Percentiles rank a stretch among this genome's conserved stretches.
Evolutionary conservation across 2,329 filamentous ascomycete genomes (phyloP).

Genomic region (Epichloe gansuensis): DNA sequence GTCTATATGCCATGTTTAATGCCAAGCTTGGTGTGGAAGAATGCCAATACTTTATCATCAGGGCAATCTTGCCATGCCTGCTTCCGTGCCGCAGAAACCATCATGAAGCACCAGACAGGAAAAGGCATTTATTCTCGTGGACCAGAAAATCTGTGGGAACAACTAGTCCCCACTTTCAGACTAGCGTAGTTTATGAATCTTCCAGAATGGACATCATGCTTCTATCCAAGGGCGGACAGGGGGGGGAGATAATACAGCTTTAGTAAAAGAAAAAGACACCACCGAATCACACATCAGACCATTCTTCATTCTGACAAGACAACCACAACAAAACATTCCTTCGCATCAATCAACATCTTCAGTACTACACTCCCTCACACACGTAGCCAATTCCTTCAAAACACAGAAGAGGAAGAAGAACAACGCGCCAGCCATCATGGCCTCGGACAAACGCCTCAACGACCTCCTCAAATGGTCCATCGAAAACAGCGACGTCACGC

Average conservation of each 20-base stretch:
- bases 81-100: too few species aligned
- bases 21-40: too few species aligned
- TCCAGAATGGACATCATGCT: constrained; percentile 24
- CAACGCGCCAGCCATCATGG: neutral
- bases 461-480: constrained; percentile 68
- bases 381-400: neutral
- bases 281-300: too few species aligned
- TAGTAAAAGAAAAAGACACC: neutral
- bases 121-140: too few species aligned
- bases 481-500: constrained; percentile 29
- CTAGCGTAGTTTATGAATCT: constrained; percentile 22
- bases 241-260: constrained; percentile 2
- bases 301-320: too few species aligned
- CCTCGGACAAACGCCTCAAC: constrained; percentile 46
- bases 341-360: too few species aligned
- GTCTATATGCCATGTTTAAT: too few species aligned
- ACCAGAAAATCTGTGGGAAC: neutral
- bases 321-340: too few species aligned
- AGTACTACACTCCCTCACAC: neutral
- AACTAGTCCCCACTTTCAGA: constrained; percentile 15
- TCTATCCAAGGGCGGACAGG: neutral
- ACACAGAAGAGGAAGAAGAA: neutral
- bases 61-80: too few species aligned
- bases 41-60: too few species aligned
- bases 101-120: too few species aligned